phyloP scores from a whole-genome alignment of 129 eudicot species.

The Silybum marianum region DNA sequence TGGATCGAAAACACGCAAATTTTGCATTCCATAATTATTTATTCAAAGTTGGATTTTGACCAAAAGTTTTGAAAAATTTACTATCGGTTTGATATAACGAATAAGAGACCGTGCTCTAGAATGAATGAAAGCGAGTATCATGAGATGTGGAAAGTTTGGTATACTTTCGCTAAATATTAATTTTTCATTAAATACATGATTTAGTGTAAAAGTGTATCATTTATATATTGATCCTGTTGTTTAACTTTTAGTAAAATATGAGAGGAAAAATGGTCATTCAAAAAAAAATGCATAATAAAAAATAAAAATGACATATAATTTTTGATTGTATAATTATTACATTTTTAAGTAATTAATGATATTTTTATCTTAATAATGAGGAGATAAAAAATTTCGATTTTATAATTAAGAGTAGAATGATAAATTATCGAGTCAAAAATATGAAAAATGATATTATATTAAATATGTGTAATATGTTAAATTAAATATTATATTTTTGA shows the following conservation, averaged over 20 bases:
- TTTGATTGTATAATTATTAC: no score
- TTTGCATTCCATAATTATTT: background rate
- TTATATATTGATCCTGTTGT: background rate
- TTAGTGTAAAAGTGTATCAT: background rate
- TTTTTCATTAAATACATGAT: background rate
- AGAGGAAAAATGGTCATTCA: background rate
- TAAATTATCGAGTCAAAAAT: no score
- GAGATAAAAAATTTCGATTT: no score
- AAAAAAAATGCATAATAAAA: no score
- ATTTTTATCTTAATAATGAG: no score
- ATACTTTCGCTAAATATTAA: background rate
- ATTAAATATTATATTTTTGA: no score
- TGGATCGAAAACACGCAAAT: background rate
- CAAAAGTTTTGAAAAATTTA: background rate
- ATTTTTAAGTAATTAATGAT: no score
- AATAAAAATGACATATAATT: no score
- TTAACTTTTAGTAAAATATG: background rate
- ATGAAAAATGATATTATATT: no score
- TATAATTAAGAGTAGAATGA: no score
- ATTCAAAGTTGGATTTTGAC: background rate
- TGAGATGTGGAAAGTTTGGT: background rate
- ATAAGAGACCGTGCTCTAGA: background rate
- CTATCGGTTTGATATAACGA: background rate
- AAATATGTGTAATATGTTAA: no score
- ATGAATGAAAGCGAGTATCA: background rate